Base-by-base conservation (phyloP, 2,329 filamentous ascomycete genomes). In the Septoria petroselini region DNA sequence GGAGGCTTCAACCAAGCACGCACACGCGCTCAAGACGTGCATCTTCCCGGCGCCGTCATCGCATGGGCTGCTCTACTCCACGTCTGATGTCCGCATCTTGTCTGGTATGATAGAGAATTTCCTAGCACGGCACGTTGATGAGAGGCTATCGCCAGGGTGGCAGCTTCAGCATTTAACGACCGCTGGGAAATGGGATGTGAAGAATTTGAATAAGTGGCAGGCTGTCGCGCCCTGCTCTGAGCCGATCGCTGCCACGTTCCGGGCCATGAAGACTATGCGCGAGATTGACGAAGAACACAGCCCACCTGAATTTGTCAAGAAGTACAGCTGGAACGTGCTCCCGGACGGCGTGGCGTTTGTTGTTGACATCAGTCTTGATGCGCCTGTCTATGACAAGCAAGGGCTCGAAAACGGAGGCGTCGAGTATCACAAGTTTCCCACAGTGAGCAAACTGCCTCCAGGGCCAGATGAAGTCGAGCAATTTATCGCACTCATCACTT, bases 141-240 rank as follows among this genome's bases (percentile, higher is more conserved):
- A 82, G 7, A 83, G 90, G 7, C 78, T 96, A 11, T 87, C 83
- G 1, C 80, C 91, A 21, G 88, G 85, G 35, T 97, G 91, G 91
- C 91, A 97, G 69, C 76, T 97, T 12, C 86, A 91, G 61, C 85
- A 93, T 62, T 81, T 97, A 18, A 88, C 86, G 2, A 88, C 86
- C 1, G 87, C 90, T 59, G 91, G 91, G 2, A 97, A 97, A 71
- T 97, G 91, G 91, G 91, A 96, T 64, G 89, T 97, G 59, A 97
- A 97, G 72, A 97, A 97, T 63, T 76, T 96, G 8, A 83, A 80
- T 52, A 97, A 97, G 66, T 97, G 91, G 91, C 80, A 88, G 67
- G 82, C 82, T 14, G 55, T 61, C 11, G 44, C 49, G 1, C 45
- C 55, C 3, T 61, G 59, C 48, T 62, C 62, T 1, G 55, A 57